Percentiles rank a stretch among this genome's conserved stretches.
Evolutionary conservation across 305 asterid genomes (phyloP).

Genomic region (Solanum hybrid): DNA sequence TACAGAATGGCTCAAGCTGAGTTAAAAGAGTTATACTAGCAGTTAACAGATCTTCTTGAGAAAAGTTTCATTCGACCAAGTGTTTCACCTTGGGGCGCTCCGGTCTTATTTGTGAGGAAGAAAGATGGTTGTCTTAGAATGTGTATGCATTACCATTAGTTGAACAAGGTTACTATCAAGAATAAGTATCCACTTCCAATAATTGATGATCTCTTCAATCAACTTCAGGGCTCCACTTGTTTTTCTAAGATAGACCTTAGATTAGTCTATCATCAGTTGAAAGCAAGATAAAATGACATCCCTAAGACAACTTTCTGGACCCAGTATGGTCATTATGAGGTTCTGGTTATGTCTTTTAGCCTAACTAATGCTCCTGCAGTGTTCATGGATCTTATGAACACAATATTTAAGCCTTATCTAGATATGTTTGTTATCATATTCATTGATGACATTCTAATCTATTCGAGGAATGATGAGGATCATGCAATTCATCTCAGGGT

Average conservation of each 20-base stretch:
- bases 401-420: neutral
- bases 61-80: neutral
- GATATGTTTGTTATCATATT: neutral
- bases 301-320: neutral
- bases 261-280: neutral
- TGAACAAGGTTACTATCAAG: neutral
- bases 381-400: neutral
- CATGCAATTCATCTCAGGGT: neutral
- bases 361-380: neutral
- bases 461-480: neutral
- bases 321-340: neutral
- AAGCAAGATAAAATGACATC: neutral
- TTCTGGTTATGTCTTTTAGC: neutral
- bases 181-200: neutral
- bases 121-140: neutral
- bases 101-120: no score
- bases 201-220: neutral
- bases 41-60: neutral
- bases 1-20: neutral
- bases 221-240: neutral
- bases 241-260: neutral
- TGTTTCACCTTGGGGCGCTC: no score
- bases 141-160: neutral
- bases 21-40: neutral
- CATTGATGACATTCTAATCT: neutral